phyloP scores from a whole-genome alignment of 2,329 filamentous ascomycete genomes.

The Colletotrichum melonis region DNA sequence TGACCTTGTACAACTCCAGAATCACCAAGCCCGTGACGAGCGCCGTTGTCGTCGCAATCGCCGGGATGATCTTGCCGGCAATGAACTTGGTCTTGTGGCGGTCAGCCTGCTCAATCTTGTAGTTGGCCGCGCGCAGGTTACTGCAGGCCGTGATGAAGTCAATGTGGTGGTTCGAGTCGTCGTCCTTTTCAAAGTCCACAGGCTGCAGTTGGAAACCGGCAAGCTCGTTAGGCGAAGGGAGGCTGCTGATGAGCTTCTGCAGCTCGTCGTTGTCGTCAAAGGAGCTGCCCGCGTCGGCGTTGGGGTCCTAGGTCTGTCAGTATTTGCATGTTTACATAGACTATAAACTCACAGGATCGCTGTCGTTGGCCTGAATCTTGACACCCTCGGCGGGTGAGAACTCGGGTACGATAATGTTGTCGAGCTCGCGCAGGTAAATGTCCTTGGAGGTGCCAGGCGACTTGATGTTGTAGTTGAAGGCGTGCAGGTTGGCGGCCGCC shows the following conservation, averaged over 20 bases:
- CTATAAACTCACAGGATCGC: conserved; percentile 75
- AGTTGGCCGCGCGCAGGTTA: conserved; percentile 96
- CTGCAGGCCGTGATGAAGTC: conserved; percentile 98
- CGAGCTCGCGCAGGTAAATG: conserved; percentile 82
- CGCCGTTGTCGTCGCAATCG: conserved; percentile 96
- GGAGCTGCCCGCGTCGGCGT: conserved; percentile 66
- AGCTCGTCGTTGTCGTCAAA: conserved; percentile 83
- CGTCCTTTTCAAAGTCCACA: conserved; percentile 98
- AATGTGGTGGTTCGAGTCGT: conserved; percentile 97
- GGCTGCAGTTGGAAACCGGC: conserved; percentile 90
- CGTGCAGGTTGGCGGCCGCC: conserved; percentile 90
- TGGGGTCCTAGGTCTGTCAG: conserved; percentile 74
- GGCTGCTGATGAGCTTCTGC: conserved; percentile 74
- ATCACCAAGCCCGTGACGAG: conserved; percentile 94
- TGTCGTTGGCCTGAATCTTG: conserved; percentile 97
- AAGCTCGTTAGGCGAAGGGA: conserved; percentile 84
- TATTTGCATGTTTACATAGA: neutral
- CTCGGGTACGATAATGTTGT: conserved; percentile 95
- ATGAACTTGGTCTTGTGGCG: conserved; percentile 99
- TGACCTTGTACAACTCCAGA: conserved; percentile 94
- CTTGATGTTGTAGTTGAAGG: conserved; percentile 98
- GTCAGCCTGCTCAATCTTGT: conserved; percentile 93
- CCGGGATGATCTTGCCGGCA: conserved; percentile 98
- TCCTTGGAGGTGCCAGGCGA: conserved; percentile 77
- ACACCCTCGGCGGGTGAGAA: conserved; percentile 91